phyloP scores from a whole-genome alignment of 2,329 filamentous ascomycete genomes.

The Nothomitra cinnamomea region DNA sequence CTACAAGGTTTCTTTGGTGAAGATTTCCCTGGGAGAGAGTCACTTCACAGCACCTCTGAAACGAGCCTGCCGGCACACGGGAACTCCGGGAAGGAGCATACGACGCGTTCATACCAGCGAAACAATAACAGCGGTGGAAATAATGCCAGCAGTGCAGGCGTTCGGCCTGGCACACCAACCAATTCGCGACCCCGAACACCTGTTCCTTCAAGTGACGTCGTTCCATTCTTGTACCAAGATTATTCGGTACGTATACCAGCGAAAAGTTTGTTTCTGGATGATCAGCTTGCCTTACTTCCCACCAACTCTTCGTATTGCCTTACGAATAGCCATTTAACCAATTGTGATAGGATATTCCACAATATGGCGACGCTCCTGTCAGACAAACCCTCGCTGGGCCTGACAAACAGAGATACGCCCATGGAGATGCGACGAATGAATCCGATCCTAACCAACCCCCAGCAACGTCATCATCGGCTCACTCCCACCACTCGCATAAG shows the following conservation, averaged over 20 bases:
- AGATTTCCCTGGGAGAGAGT: slow-evolving; percentile 53
- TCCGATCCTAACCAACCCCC: slow-evolving; percentile 35
- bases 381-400: slow-evolving; percentile 50
- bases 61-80: slow-evolving; percentile 37
- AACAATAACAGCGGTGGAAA: slow-evolving; percentile 56
- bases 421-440: slow-evolving; percentile 25
- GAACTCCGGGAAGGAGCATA: slow-evolving; percentile 38
- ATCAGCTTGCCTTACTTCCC: background rate
- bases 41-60: slow-evolving; percentile 47
- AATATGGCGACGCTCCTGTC: slow-evolving; percentile 63
- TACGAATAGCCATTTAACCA: background rate
- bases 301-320: background rate
- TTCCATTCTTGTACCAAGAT: slow-evolving; percentile 94
- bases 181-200: slow-evolving; percentile 71
- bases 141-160: slow-evolving; percentile 37
- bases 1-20: slow-evolving; percentile 87
- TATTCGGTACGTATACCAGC: slow-evolving; percentile 41
- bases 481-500: slow-evolving; percentile 39
- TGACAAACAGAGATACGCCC: slow-evolving; percentile 49
- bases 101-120: slow-evolving; percentile 49
- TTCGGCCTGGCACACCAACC: slow-evolving; percentile 49
- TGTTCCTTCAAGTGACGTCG: slow-evolving; percentile 76
- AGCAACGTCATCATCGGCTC: slow-evolving; percentile 28
- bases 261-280: slow-evolving; percentile 1
- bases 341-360: slow-evolving; percentile 46